Evolutionary conservation across 2,329 filamentous ascomycete species (phyloP).

Genomic region (Xylariaceae sp.): DNA sequence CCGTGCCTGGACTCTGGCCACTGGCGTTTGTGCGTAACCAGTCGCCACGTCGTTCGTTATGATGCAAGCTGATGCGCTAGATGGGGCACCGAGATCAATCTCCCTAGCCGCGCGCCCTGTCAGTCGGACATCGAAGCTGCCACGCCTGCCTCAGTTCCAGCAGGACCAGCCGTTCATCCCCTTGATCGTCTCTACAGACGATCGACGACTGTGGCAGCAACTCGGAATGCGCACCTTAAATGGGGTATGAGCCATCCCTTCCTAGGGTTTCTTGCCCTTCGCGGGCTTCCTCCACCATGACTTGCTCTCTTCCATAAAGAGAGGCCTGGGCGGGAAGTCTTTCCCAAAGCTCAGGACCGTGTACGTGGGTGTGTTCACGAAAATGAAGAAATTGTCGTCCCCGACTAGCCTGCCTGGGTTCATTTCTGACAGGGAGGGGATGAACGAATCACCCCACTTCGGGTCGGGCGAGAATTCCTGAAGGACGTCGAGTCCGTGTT

Average conservation of each 20-base stretch:
- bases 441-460: conserved; percentile 10
- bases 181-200: neutral
- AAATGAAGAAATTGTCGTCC: conserved; percentile 29
- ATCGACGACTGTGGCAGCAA: neutral
- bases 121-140: neutral
- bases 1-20: too few species aligned
- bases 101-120: neutral
- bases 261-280: conserved; percentile 3
- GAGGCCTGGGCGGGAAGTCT: conserved; percentile 19
- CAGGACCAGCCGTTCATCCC: neutral
- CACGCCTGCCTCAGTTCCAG: neutral
- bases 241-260: neutral
- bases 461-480: conserved; percentile 16
- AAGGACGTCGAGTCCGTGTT: conserved; percentile 15
- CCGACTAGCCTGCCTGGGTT: conserved; percentile 20
- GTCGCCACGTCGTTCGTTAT: too few species aligned
- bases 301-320: conserved; percentile 2
- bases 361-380: conserved; percentile 27
- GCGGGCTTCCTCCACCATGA: conserved; percentile 15
- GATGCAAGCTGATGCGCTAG: too few species aligned
- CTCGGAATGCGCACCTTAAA: neutral
- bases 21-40: too few species aligned
- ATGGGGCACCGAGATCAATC: too few species aligned
- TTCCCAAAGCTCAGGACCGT: conserved; percentile 27
- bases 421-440: conserved; percentile 10